Percentiles rank a stretch among this genome's conserved stretches.
phyloP scores from a whole-genome alignment of 768 basidiomycete species.

The Suillus fuscotomentosus region DNA sequence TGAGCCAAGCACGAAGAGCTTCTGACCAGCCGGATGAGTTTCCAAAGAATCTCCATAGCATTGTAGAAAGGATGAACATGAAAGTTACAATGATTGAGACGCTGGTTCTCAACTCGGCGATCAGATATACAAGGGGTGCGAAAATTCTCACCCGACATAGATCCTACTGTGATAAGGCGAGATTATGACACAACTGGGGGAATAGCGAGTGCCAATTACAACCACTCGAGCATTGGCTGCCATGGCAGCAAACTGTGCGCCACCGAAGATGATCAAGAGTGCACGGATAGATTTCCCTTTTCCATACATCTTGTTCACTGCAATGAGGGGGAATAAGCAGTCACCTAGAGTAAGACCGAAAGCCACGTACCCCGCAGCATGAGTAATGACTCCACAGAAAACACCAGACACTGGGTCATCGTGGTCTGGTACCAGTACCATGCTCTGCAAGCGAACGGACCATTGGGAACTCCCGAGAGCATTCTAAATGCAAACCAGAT shows the following conservation, averaged over 20 bases:
- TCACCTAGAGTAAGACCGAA: not conserved
- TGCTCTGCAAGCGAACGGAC: conserved; percentile 8
- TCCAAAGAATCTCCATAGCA: conserved; percentile 16
- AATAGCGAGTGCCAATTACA: conserved; percentile 10
- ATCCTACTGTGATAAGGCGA: conserved; percentile 12
- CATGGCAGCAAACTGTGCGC: conserved; percentile 18
- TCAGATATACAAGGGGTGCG: not conserved
- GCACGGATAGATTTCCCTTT: conserved; percentile 5
- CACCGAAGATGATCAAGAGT: conserved; percentile 11
- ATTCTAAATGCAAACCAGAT: conserved; percentile 21
- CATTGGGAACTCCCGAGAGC: conserved; percentile 8
- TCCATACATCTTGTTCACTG: conserved; percentile 20
- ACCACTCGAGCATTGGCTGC: conserved; percentile 12
- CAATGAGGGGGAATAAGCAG: not conserved
- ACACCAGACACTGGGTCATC: conserved; percentile 14
- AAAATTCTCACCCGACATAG: conserved; percentile 18
- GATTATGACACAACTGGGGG: conserved; percentile 16
- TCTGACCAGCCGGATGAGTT: not conserved
- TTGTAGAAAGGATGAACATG: conserved; percentile 15
- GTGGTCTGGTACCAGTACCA: conserved; percentile 20
- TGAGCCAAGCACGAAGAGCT: not conserved
- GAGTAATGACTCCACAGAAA: conserved; percentile 11
- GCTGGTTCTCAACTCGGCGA: conserved; percentile 5
- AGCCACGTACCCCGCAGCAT: conserved; percentile 19
- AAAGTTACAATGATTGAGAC: conserved; percentile 19